These are phyloP conservation scores for Stephanodiscus triporus DNA, from an alignment of 108 stramenopile species.

Conservation along the genomic window DNA sequence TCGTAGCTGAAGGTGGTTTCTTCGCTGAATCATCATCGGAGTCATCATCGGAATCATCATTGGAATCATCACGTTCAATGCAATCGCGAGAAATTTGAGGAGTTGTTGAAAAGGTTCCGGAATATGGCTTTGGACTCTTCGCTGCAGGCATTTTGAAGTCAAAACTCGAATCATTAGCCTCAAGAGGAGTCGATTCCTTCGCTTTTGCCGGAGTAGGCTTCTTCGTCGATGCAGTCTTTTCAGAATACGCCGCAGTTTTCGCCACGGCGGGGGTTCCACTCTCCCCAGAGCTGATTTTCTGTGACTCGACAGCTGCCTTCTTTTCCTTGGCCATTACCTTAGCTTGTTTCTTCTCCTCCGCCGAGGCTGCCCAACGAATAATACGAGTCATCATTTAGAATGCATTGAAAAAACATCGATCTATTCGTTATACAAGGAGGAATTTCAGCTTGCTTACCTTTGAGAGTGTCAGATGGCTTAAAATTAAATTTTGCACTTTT, in stretches of 20 bases:
- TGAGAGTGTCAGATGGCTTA: slow-evolving; percentile 9
- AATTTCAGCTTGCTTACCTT: slow-evolving; percentile 4
- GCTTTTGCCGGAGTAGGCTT: slow-evolving; percentile 10
- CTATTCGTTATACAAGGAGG: background rate
- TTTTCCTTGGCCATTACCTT: slow-evolving; percentile 4
- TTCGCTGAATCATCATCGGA: background rate
- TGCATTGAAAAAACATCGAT: background rate
- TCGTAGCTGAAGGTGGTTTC: background rate
- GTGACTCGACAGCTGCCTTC: slow-evolving; percentile 3
- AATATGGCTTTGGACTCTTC: slow-evolving; percentile 15
- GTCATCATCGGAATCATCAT: background rate
- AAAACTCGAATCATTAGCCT: slow-evolving; percentile 4
- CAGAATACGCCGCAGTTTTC: background rate
- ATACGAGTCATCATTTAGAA: background rate
- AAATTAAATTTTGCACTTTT: slow-evolving; percentile 15
- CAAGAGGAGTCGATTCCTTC: background rate
- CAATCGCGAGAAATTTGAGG: background rate
- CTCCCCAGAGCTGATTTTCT: slow-evolving; percentile 11
- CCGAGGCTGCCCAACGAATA: slow-evolving; percentile 1
- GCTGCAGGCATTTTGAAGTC: slow-evolving; percentile 7
- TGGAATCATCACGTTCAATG: background rate
- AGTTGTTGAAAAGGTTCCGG: background rate
- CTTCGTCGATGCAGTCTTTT: background rate
- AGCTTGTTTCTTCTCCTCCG: slow-evolving; percentile 1
- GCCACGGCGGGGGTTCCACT: slow-evolving; percentile 10